Evolutionary conservation across 176 grass and related monocot genomes (phyloP).

Genomic region (Paspalum notatum): DNA sequence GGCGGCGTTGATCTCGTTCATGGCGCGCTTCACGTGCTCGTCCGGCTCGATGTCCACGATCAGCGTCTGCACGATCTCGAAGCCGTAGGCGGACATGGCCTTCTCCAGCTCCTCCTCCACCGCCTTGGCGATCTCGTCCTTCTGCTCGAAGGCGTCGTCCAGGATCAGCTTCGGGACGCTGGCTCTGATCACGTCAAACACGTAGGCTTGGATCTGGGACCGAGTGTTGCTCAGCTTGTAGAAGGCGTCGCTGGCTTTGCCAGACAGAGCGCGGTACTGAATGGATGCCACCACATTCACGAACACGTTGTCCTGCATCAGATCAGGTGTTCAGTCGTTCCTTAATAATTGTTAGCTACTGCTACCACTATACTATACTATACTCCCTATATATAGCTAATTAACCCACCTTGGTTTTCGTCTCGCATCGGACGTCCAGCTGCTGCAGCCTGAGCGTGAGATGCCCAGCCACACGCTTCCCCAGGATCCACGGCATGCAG

Average conservation of each 20-base stretch:
- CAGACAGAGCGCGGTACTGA: constrained; percentile 74
- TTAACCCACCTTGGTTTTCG: constrained; percentile 88
- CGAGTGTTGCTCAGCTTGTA: constrained; percentile 89
- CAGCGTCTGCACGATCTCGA: constrained; percentile 64
- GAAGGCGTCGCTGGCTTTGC: constrained; percentile 76
- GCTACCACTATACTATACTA: too few species aligned
- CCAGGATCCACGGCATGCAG: constrained; percentile 55
- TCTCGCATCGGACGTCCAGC: constrained; percentile 75
- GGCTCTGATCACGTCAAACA: constrained; percentile 89
- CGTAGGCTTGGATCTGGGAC: constrained; percentile 88
- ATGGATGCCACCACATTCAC: constrained; percentile 89
- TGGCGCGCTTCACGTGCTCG: constrained; percentile 69
- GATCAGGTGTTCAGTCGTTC: constrained; percentile 33
- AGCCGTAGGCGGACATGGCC: constrained; percentile 71
- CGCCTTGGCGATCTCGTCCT: constrained; percentile 74
- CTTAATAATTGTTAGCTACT: too few species aligned
- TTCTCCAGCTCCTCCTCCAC: constrained; percentile 89
- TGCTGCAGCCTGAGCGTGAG: constrained; percentile 78
- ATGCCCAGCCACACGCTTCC: constrained; percentile 57
- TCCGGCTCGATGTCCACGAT: constrained; percentile 87
- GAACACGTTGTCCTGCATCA: constrained; percentile 85
- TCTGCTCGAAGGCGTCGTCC: constrained; percentile 84
- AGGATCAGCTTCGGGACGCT: constrained; percentile 72
- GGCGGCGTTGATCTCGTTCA: constrained; percentile 96
- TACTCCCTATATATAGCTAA: too few species aligned